phyloP scores from a whole-genome alignment of 495 filamentous ascomycete species.

The Parmelia sp. region DNA sequence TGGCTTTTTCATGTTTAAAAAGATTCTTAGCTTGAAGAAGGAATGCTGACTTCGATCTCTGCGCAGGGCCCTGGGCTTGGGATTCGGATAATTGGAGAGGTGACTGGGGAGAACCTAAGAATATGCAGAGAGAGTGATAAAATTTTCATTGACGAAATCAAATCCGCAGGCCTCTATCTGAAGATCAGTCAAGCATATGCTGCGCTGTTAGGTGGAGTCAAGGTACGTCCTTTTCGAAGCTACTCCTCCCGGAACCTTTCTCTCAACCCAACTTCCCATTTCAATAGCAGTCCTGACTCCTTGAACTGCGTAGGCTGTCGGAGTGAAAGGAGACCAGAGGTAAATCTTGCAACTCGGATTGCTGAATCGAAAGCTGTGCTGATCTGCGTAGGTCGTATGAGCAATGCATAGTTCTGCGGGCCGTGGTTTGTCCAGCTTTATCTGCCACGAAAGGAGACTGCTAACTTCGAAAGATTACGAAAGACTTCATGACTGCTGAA shows the following conservation, averaged over 20 bases:
- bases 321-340: slow-evolving; percentile 67
- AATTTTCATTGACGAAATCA: slow-evolving; percentile 80
- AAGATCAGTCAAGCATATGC: slow-evolving; percentile 80
- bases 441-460: too few species aligned
- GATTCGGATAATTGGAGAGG: slow-evolving; percentile 83
- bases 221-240: too few species aligned
- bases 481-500: slow-evolving; percentile 75
- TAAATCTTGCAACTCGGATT: background rate
- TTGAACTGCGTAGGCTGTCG: too few species aligned
- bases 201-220: slow-evolving; percentile 58
- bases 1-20: too few species aligned
- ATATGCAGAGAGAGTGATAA: slow-evolving; percentile 81
- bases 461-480: slow-evolving; percentile 19
- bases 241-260: too few species aligned
- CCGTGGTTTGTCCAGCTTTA: background rate
- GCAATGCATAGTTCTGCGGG: background rate
- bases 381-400: background rate
- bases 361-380: background rate
- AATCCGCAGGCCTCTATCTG: slow-evolving; percentile 74
- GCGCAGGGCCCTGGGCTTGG: slow-evolving; percentile 67
- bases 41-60: slow-evolving; percentile 17
- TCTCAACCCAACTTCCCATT: too few species aligned
- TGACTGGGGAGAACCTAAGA: slow-evolving; percentile 68
- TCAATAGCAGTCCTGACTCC: too few species aligned
- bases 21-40: background rate